A percentile compares a stretch with the other conserved stretches of the same genome.
Evolutionary conservation across 805 yeast genomes (phyloP).

Genomic region (Wickerhamiella qilinensis): DNA sequence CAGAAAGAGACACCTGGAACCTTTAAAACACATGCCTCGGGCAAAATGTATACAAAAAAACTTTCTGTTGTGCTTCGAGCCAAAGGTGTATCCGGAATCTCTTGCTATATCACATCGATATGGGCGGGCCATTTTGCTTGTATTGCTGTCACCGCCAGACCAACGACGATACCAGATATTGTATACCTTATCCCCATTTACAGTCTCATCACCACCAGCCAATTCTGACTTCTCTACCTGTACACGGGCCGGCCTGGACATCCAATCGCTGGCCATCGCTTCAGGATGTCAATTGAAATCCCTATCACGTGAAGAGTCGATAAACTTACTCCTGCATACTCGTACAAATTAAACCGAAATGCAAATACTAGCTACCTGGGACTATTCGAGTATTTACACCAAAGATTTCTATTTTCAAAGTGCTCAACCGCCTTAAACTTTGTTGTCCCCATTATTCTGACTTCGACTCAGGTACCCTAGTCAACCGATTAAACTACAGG

Average conservation of each 20-base stretch:
- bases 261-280: neutral
- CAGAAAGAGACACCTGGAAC: slow-evolving; percentile 55
- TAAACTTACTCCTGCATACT: too few species aligned
- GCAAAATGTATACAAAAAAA: slow-evolving; percentile 69
- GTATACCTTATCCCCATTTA: slow-evolving; percentile 60
- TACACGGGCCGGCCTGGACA: slow-evolving; percentile 7
- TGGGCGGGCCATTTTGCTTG: slow-evolving; percentile 26
- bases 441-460: too few species aligned
- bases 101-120: slow-evolving; percentile 39
- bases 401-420: too few species aligned
- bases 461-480: too few species aligned
- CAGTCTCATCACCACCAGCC: slow-evolving; percentile 1
- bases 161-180: slow-evolving; percentile 83
- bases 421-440: too few species aligned
- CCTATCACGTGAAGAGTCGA: too few species aligned
- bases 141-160: slow-evolving; percentile 56
- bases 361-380: too few species aligned
- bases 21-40: slow-evolving; percentile 72
- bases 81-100: slow-evolving; percentile 67
- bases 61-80: slow-evolving; percentile 55
- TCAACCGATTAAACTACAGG: too few species aligned
- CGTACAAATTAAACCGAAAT: too few species aligned
- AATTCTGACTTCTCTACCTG: slow-evolving; percentile 7
- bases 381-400: too few species aligned
- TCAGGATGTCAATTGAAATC: too few species aligned